A percentile compares a stretch with the other conserved stretches of the same genome.
phyloP scores from a whole-genome alignment of 306 rosid species.

The Acacia confusa region DNA sequence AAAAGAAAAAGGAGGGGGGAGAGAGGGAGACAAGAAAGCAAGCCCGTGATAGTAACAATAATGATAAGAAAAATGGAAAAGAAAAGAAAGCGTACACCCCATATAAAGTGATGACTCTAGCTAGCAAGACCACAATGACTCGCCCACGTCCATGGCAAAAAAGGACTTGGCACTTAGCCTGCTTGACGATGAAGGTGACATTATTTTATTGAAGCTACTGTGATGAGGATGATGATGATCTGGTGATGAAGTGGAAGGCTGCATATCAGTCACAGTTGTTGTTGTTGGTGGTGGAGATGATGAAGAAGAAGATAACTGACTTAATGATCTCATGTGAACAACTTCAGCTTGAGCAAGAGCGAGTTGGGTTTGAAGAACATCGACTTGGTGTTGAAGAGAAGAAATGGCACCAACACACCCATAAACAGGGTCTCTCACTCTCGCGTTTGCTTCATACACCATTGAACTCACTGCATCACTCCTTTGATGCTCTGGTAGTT shows the following conservation, averaged over 20 bases:
- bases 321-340: slow-evolving; percentile 60
- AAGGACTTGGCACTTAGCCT: slow-evolving; percentile 57
- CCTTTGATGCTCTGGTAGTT: slow-evolving; percentile 77
- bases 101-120: not conserved
- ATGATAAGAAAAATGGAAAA: slow-evolving; percentile 1
- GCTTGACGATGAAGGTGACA: slow-evolving; percentile 25
- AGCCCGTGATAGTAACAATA: slow-evolving; percentile 10
- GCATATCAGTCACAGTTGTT: not conserved
- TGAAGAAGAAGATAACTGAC: slow-evolving; percentile 35
- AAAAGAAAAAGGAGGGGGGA: not conserved
- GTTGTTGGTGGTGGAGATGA: not conserved
- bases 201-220: not conserved
- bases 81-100: slow-evolving; percentile 1
- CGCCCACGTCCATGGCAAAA: slow-evolving; percentile 64
- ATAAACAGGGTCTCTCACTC: slow-evolving; percentile 90
- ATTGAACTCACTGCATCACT: slow-evolving; percentile 95
- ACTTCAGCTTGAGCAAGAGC: slow-evolving; percentile 84
- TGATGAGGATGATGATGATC: slow-evolving; percentile 18
- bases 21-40: slow-evolving; percentile 10
- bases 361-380: slow-evolving; percentile 73
- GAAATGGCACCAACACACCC: slow-evolving; percentile 97
- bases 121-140: slow-evolving; percentile 82
- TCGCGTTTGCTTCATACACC: slow-evolving; percentile 96
- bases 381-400: slow-evolving; percentile 82
- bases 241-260: slow-evolving; percentile 22